A percentile compares a stretch with the other conserved stretches of the same genome.
These are phyloP conservation scores for Lactarius trivialis DNA, from an alignment of 768 basidiomycete species.

Conservation along the genomic window DNA sequence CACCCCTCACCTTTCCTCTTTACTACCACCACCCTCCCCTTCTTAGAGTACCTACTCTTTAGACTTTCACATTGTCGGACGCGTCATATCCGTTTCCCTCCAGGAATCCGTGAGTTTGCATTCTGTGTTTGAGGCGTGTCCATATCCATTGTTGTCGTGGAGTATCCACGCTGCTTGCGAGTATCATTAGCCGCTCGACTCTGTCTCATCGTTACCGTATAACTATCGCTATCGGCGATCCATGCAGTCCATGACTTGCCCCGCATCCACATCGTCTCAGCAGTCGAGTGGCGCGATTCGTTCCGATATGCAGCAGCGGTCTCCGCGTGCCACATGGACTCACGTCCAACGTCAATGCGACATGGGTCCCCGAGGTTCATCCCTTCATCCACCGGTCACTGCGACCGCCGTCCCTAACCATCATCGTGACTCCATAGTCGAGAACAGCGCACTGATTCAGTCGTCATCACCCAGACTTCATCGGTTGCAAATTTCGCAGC, in stretches of 20 bases:
- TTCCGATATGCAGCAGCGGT: slow-evolving; percentile 19
- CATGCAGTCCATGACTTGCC: slow-evolving; percentile 18
- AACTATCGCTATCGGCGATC: slow-evolving; percentile 13
- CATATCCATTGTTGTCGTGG: slow-evolving; percentile 20
- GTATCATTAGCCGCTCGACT: slow-evolving; percentile 16
- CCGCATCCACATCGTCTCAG: slow-evolving; percentile 14
- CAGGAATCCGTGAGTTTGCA: slow-evolving; percentile 24
- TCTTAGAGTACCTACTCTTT: not conserved
- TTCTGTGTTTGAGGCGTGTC: slow-evolving; percentile 24
- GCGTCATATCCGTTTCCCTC: slow-evolving; percentile 4
- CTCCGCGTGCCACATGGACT: slow-evolving; percentile 22
- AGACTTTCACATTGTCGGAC: slow-evolving; percentile 15
- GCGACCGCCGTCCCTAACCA: slow-evolving; percentile 12
- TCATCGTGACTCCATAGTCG: slow-evolving; percentile 11
- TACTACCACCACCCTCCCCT: slow-evolving; percentile 8
- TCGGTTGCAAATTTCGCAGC: slow-evolving; percentile 50
- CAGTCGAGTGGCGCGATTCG: slow-evolving; percentile 16
- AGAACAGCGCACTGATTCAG: slow-evolving; percentile 45
- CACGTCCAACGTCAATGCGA: slow-evolving; percentile 24
- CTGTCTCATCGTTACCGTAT: slow-evolving; percentile 5
- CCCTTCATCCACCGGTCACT: slow-evolving; percentile 1
- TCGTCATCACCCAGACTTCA: slow-evolving; percentile 40
- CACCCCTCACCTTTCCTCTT: not conserved
- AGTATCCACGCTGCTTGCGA: slow-evolving; percentile 11
- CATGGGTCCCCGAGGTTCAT: slow-evolving; percentile 18